phyloP scores from a whole-genome alignment of 2,329 filamentous ascomycete species.

The Pseudocercospora eumusae region DNA sequence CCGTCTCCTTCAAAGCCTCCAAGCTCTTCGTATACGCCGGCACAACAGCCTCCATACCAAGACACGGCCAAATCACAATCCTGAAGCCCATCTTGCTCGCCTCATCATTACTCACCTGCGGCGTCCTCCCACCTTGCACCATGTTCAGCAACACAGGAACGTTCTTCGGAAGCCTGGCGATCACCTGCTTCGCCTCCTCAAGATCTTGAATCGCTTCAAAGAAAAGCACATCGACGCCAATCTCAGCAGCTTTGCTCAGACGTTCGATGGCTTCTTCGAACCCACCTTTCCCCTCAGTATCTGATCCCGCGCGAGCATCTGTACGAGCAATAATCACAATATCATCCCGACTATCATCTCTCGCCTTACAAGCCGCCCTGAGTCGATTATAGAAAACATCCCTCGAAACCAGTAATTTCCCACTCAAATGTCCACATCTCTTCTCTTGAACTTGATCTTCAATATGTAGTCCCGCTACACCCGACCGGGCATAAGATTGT shows the following conservation, averaged over 20 bases:
- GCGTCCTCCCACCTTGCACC: slow-evolving; percentile 59
- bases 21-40: slow-evolving; percentile 35
- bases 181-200: slow-evolving; percentile 54
- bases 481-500: slow-evolving; percentile 44
- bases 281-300: slow-evolving; percentile 46
- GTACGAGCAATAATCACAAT: slow-evolving; percentile 67
- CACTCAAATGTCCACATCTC: slow-evolving; percentile 62
- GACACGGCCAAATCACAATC: slow-evolving; percentile 60
- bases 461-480: slow-evolving; percentile 62
- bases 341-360: slow-evolving; percentile 53
- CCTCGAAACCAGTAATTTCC: slow-evolving; percentile 60
- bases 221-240: slow-evolving; percentile 62
- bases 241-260: slow-evolving; percentile 53
- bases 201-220: slow-evolving; percentile 59
- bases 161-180: slow-evolving; percentile 50
- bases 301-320: slow-evolving; percentile 56
- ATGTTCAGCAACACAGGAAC: slow-evolving; percentile 59
- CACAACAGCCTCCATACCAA: slow-evolving; percentile 50
- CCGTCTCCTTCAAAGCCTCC: slow-evolving; percentile 41
- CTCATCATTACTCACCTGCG: slow-evolving; percentile 55
- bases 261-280: slow-evolving; percentile 59
- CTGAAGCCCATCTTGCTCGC: slow-evolving; percentile 59
- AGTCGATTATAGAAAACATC: slow-evolving; percentile 59
- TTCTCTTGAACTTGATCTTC: slow-evolving; percentile 66
- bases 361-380: slow-evolving; percentile 56